These are phyloP conservation scores for Periglandula ipomoeae DNA, from an alignment of 2,329 filamentous ascomycete genomes.

Conservation along the genomic window DNA sequence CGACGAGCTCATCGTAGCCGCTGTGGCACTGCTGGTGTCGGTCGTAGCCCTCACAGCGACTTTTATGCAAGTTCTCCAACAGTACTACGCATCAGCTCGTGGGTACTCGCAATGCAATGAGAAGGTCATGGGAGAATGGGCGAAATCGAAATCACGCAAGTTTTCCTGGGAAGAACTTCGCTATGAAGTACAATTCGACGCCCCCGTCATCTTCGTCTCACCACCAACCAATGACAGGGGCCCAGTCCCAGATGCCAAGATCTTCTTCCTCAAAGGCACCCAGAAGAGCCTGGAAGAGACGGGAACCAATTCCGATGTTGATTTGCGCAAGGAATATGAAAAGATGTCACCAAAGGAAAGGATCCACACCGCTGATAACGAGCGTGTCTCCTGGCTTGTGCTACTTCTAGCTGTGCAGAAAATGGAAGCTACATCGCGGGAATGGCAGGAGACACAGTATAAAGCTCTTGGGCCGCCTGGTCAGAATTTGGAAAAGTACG, in stretches of 20 bases:
- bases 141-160: conserved; percentile 27
- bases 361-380: conserved; percentile 47
- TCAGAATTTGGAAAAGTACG: conserved; percentile 8
- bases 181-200: conserved; percentile 39
- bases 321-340: conserved; percentile 18
- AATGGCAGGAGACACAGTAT: conserved; percentile 34
- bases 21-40: conserved; percentile 37
- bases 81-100: conserved; percentile 40
- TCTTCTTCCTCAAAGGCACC: conserved; percentile 31
- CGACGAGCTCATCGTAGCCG: conserved; percentile 29
- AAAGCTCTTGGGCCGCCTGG: conserved; percentile 14
- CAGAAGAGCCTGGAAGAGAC: conserved; percentile 25
- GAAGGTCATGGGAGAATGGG: conserved; percentile 39
- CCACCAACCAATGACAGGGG: conserved; percentile 30
- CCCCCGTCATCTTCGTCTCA: conserved; percentile 42
- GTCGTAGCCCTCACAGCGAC: conserved; percentile 36
- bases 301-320: conserved; percentile 22
- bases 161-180: conserved; percentile 36
- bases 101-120: conserved; percentile 39
- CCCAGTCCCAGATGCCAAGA: conserved; percentile 20
- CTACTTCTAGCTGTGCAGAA: conserved; percentile 40
- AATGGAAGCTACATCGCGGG: conserved; percentile 38
- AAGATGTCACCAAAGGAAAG: conserved; percentile 20
- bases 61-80: conserved; percentile 38
- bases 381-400: conserved; percentile 44